These are phyloP conservation scores for Neckera pumila DNA, from an alignment of 225 moss, liverwort and hornwort genomes.

Conservation along the genomic window DNA sequence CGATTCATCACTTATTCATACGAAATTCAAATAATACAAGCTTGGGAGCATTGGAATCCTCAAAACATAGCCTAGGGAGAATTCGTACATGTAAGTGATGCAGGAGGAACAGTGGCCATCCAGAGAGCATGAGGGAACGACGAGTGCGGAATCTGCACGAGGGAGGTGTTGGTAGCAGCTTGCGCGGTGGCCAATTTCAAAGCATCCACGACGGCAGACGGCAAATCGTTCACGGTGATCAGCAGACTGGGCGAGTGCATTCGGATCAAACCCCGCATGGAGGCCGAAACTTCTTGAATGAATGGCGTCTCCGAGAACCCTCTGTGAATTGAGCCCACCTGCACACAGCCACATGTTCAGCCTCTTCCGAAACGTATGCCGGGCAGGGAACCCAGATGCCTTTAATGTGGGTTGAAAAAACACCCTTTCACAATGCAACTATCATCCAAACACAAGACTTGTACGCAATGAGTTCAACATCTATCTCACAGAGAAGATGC, in stretches of 20 bases:
- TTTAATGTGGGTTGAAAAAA: neutral
- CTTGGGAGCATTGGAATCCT: neutral
- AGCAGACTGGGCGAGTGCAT: conserved; percentile 37
- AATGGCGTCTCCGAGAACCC: conserved; percentile 22
- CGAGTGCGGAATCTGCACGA: conserved; percentile 28
- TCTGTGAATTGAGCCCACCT: conserved; percentile 29
- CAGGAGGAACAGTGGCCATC: conserved; percentile 30
- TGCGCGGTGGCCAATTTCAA: conserved; percentile 18
- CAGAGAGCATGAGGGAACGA: conserved; percentile 35
- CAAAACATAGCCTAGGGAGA: neutral
- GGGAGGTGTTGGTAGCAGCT: neutral
- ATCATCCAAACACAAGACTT: neutral
- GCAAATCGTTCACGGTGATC: conserved; percentile 27
- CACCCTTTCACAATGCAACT: neutral
- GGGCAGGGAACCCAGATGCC: neutral
- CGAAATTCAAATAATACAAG: neutral
- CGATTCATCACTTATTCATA: neutral
- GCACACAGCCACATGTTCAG: neutral
- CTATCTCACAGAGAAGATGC: neutral
- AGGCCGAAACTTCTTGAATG: conserved; percentile 37
- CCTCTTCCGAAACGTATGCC: neutral
- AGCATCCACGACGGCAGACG: conserved; percentile 22
- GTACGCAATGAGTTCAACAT: neutral
- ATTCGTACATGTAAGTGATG: conserved; percentile 22
- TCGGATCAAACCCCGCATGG: conserved; percentile 26